Base-by-base conservation (phyloP, 2,329 filamentous ascomycete genomes). In the Dactylellina sp. region DNA sequence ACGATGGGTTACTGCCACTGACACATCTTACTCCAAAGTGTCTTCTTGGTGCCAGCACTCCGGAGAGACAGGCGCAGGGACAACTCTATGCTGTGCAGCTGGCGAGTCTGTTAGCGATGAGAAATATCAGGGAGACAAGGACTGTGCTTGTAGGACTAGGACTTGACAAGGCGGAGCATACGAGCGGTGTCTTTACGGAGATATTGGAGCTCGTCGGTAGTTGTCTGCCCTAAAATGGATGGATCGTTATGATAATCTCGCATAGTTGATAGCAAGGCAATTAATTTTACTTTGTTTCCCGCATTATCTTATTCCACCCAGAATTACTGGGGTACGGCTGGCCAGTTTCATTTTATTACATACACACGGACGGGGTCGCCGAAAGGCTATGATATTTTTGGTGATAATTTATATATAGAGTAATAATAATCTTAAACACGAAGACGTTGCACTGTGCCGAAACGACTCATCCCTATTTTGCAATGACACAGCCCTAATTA, bases 21-120 rank as follows among this genome's bases (percentile, higher is more conserved):
- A 85, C 89, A 35, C 90, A 95, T 78, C 85, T 98, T 44, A 96
- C 92, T 0, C 92, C 95, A 0, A 94, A 89, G 39, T 96, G 93
- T 0, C 83, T 99, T 1, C 85, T 99, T 0, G 95, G 95, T 1
- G 93, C 90, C 7, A 92, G 93, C 49, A 88, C 89, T 32, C 85
- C 89, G 59, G 89, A 91, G 50, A 86, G 93, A 46, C 93, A 97
- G 79, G 91, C 90, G 0, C 81, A 96, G 3, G 94, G 92, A 0
- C 93, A 97, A 80, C 87, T 97, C 1, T 90, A 96, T 79, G 93
- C 93, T 1, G 91, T 91, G 46, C 94, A 97, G 79, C 89, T 98
- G 76, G 95, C 90, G 3, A 96, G 89, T 79, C 87, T 90, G 40
- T 86, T 99, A 71, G 85, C 89, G 16, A 87, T 89, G 71, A 89